Evolutionary conservation across 139 green algal genomes (phyloP).

Genomic region (Chlamydomonas eustigma): DNA sequence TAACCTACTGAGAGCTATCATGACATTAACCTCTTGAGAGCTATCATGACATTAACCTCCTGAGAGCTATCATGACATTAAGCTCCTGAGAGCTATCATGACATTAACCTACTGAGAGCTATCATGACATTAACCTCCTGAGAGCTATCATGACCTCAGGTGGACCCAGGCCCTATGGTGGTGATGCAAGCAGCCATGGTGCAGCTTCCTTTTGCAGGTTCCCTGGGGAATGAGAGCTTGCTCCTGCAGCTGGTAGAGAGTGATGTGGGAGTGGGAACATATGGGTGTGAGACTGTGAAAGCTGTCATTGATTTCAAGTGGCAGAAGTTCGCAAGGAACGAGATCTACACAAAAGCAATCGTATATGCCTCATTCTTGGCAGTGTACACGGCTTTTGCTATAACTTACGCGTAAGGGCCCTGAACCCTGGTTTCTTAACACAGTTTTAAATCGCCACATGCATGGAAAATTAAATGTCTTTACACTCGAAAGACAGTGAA

Average conservation of each 20-base stretch:
- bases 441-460: too few species aligned
- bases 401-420: background rate
- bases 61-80: too few species aligned
- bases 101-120: too few species aligned
- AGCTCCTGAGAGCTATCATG: too few species aligned
- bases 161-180: slow-evolving; percentile 11
- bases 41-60: too few species aligned
- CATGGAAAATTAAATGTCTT: too few species aligned
- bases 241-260: slow-evolving; percentile 34
- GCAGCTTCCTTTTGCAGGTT: slow-evolving; percentile 29
- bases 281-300: slow-evolving; percentile 28
- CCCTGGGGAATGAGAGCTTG: slow-evolving; percentile 18
- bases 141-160: too few species aligned
- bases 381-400: slow-evolving; percentile 15
- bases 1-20: too few species aligned
- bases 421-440: too few species aligned
- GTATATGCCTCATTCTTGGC: slow-evolving; percentile 2
- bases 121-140: too few species aligned
- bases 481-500: too few species aligned
- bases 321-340: slow-evolving; percentile 25
- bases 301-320: slow-evolving; percentile 45
- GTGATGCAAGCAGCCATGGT: slow-evolving; percentile 46
- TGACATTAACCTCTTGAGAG: too few species aligned
- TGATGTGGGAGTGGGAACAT: slow-evolving; percentile 33
- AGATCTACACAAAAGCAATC: slow-evolving; percentile 41